phyloP scores from a whole-genome alignment of 352 stramenopile species.

The Halophytophthora batemanensis region DNA sequence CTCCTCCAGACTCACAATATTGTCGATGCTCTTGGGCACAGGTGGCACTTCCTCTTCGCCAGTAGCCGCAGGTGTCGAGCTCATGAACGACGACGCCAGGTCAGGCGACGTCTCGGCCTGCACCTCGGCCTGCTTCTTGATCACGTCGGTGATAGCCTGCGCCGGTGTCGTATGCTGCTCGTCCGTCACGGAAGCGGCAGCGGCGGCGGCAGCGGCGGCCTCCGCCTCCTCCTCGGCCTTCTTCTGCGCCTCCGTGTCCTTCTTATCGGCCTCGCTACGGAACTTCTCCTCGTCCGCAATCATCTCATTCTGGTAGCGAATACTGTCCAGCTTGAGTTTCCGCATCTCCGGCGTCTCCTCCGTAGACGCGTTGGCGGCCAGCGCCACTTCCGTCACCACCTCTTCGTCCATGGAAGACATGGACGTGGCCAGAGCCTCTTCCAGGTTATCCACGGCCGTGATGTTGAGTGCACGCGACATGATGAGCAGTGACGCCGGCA shows the following conservation, averaged over 20 bases:
- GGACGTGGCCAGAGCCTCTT: constrained; percentile 82
- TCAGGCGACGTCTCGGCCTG: constrained; percentile 10
- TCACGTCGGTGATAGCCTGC: constrained; percentile 31
- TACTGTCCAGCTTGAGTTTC: constrained; percentile 87
- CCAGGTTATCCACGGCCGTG: constrained; percentile 76
- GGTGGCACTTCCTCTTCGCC: constrained; percentile 17
- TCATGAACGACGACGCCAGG: background rate
- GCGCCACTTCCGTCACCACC: constrained; percentile 82
- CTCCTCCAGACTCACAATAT: constrained; percentile 81
- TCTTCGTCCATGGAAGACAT: constrained; percentile 89
- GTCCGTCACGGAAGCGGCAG: constrained; percentile 9
- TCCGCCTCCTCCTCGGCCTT: constrained; percentile 64
- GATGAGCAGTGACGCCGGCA: constrained; percentile 98
- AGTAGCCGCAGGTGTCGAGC: constrained; percentile 12
- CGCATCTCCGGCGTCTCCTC: constrained; percentile 72
- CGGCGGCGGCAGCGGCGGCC: constrained; percentile 26
- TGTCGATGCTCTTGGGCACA: constrained; percentile 58
- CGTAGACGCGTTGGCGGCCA: constrained; percentile 65
- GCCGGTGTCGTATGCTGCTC: constrained; percentile 32
- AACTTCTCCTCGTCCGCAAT: constrained; percentile 91
- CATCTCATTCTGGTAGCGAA: constrained; percentile 96
- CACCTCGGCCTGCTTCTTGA: constrained; percentile 25
- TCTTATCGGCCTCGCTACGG: constrained; percentile 80
- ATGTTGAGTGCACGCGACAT: constrained; percentile 98
- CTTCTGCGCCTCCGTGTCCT: constrained; percentile 73